Evolutionary conservation across 1,284 basidiomycete species (phyloP), one percentile per base, ranked within the genome.

Genomic region (Marasmius fiardii): DNA sequence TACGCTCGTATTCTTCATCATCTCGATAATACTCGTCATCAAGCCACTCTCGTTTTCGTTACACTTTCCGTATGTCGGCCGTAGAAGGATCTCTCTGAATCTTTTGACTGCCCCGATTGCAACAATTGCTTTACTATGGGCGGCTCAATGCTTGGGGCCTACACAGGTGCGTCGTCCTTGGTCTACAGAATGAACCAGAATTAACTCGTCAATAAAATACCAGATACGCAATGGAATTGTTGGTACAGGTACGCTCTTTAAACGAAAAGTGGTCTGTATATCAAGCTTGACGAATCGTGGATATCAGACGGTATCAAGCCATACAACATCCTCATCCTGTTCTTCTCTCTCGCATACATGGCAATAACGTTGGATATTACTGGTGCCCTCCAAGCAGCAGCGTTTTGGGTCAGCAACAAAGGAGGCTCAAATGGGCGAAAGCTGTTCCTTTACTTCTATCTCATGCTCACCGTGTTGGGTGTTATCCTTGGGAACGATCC

Each of bases 331-430:
- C 83, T 98, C 69, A 91, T 93, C 28, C 77, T 98, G 4, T 98
- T 98, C 73, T 85, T 94, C 61, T 92, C 90, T 1, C 78, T 98
- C 54, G 95, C 95, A 0, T 99, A 98, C 73, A 90, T 98, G 74
- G 88, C 95, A 3, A 90, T 98, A 51, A 93, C 93, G 0, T 80
- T 98, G 37, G 95, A 99, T 66, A 82, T 89, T 7, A 95, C 93
- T 0, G 95, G 96, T 1, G 76, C 96, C 11, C 79, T 98, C 4
- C 85, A 90, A 45, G 91, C 88, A 48, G 83, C 95, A 1, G 95
- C 95, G 0, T 93, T 93, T 69, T 89, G 84, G 79, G 93, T 97
- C 59, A 89, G 88, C 56, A 85, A 86, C 58, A 86, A 81, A 67
- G 86, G 91, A 12, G 89, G 91, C 1, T 73, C 78, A 1, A 85